phyloP scores from a whole-genome alignment of 164 flowering plant species.

The Chloranthus sessilifolius region DNA sequence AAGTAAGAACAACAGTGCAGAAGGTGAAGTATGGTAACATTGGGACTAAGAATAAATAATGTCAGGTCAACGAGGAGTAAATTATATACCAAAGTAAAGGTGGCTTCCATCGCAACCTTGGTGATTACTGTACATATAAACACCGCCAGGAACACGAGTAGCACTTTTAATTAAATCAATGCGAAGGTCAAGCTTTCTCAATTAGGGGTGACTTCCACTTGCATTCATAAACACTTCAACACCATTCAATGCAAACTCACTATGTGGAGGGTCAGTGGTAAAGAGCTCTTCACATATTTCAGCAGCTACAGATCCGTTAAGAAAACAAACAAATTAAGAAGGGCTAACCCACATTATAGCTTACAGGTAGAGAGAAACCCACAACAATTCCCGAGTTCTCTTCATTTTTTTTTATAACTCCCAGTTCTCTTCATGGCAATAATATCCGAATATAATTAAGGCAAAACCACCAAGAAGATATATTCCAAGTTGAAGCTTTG shows the following conservation, averaged over 20 bases:
- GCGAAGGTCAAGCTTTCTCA: slow-evolving; percentile 89
- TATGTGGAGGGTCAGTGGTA: slow-evolving; percentile 73
- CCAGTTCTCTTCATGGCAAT: too few species aligned
- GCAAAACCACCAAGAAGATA: too few species aligned
- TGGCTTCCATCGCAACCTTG: slow-evolving; percentile 99
- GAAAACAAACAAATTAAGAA: too few species aligned
- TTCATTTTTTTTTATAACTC: too few species aligned
- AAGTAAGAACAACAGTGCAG: too few species aligned
- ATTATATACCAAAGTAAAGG: slow-evolving; percentile 70
- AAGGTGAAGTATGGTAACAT: too few species aligned
- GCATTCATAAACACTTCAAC: slow-evolving; percentile 97
- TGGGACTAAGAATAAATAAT: neutral
- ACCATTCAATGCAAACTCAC: slow-evolving; percentile 87
- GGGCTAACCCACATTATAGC: too few species aligned
- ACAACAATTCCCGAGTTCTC: too few species aligned
- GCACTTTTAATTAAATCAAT: slow-evolving; percentile 74
- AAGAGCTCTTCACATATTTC: slow-evolving; percentile 94
- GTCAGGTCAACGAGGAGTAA: slow-evolving; percentile 2
- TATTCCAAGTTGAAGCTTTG: too few species aligned
- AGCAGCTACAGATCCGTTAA: slow-evolving; percentile 80
- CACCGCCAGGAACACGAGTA: slow-evolving; percentile 85
- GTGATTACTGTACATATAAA: slow-evolving; percentile 96
- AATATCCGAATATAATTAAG: too few species aligned
- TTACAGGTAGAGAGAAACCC: too few species aligned
- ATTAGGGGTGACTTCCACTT: slow-evolving; percentile 96